Percentiles rank a stretch among this genome's conserved stretches.
These are phyloP conservation scores for Ustilago lituana DNA, from an alignment of 1,284 basidiomycete species.

Conservation along the genomic window DNA sequence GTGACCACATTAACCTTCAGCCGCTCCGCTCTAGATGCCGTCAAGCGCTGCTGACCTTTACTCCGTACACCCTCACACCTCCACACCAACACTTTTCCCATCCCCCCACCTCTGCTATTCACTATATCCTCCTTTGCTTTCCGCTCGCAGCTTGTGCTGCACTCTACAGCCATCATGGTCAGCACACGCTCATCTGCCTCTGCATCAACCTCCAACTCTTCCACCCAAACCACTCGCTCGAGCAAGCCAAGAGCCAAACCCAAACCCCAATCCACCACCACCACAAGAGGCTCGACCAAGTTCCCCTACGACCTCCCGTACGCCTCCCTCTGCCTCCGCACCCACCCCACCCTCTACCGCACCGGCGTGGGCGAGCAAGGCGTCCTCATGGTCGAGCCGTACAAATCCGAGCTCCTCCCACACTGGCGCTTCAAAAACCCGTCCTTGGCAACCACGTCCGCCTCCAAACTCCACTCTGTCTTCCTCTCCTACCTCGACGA, in stretches of 20 bases:
- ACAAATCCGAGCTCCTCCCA: constrained; percentile 45
- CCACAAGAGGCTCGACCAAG: neutral
- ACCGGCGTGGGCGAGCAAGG: constrained; percentile 49
- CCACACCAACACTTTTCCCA: constrained; percentile 28
- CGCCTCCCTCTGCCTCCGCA: constrained; percentile 16
- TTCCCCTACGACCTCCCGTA: constrained; percentile 45
- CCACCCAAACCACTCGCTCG: neutral
- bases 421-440: constrained; percentile 44
- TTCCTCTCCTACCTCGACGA: constrained; percentile 29
- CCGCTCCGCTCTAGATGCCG: too few species aligned
- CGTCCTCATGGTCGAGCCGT: constrained; percentile 44
- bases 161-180: constrained; percentile 18
- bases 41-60: too few species aligned
- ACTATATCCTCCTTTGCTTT: too few species aligned
- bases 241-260: neutral
- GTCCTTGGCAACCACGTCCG: constrained; percentile 13
- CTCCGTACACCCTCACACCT: constrained; percentile 4
- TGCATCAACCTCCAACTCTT: neutral
- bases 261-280: neutral
- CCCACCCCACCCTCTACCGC: constrained; percentile 40
- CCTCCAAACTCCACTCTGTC: constrained; percentile 15
- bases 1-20: too few species aligned
- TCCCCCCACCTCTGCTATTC: too few species aligned
- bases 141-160: too few species aligned
- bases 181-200: constrained; percentile 12